These are phyloP conservation scores for Paraconiothyrium brasiliense DNA, from an alignment of 2,329 filamentous ascomycete genomes.

Conservation along the genomic window DNA sequence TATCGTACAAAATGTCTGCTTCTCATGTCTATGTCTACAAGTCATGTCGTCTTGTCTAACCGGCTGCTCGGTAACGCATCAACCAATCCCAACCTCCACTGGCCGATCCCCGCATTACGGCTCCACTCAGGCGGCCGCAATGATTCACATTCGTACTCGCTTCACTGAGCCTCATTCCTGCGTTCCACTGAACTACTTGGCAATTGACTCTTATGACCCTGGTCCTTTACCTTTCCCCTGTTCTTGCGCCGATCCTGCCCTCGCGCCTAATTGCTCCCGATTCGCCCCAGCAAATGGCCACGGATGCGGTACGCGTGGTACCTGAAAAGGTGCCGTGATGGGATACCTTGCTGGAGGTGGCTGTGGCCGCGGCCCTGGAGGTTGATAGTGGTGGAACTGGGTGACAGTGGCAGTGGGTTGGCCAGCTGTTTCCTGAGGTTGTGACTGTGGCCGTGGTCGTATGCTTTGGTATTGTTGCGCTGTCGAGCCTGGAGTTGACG, in stretches of 20 bases:
- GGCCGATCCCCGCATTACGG: background rate
- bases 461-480: constrained; percentile 10
- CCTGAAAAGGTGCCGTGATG: constrained; percentile 22
- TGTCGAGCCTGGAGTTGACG: background rate
- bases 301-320: constrained; percentile 18
- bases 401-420: constrained; percentile 1
- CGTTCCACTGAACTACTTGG: background rate
- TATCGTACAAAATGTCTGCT: background rate
- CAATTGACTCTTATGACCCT: background rate
- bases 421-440: background rate
- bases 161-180: background rate
- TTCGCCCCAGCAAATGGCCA: constrained; percentile 12
- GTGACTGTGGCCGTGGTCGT: constrained; percentile 5
- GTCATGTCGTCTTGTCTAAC: background rate
- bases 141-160: background rate
- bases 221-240: constrained; percentile 3
- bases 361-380: background rate
- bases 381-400: constrained; percentile 18
- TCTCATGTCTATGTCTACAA: background rate
- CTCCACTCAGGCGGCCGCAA: background rate
- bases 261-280: background rate
- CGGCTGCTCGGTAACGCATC: background rate
- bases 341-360: constrained; percentile 7
- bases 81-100: background rate
- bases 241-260: background rate